Conservation (phyloP, 116 monocot species). For the Phalaenopsis hybrid region DNA sequence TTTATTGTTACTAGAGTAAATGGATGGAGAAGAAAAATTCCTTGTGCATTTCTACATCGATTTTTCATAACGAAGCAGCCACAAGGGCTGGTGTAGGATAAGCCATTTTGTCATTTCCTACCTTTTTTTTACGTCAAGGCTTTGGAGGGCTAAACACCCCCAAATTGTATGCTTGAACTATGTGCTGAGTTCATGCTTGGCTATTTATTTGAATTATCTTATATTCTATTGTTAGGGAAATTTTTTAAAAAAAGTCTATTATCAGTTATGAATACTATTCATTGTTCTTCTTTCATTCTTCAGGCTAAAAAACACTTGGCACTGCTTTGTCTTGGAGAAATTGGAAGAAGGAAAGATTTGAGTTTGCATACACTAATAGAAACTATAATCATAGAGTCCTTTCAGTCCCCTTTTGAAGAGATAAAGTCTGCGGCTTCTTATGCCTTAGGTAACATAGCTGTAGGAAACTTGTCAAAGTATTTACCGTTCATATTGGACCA, state of each 20-base stretch:
- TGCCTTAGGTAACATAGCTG: slow-evolving; percentile 97
- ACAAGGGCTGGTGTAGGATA: not conserved
- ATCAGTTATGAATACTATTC: not conserved
- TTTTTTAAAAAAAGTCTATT: not conserved
- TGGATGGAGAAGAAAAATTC: too few relatives aligned
- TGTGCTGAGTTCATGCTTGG: not conserved
- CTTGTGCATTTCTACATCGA: too few relatives aligned
- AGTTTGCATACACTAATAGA: slow-evolving; percentile 75
- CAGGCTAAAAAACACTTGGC: slow-evolving; percentile 93
- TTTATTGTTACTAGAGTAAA: too few relatives aligned
- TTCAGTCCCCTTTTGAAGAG: slow-evolving; percentile 98
- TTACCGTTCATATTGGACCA: slow-evolving; percentile 96
- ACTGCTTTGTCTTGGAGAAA: slow-evolving; percentile 86
- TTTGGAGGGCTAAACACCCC: not conserved
- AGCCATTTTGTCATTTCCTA: not conserved
- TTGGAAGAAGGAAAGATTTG: slow-evolving; percentile 88
- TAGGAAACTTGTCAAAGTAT: slow-evolving; percentile 86
- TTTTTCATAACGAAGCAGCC: not conserved
- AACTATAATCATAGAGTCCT: slow-evolving; percentile 91
- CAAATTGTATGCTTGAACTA: not conserved
- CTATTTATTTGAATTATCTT: not conserved
- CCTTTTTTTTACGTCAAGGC: not conserved
- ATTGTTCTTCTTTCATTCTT: not conserved
- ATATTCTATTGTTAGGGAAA: not conserved
- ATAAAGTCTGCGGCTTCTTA: slow-evolving; percentile 98